phyloP scores from a whole-genome alignment of 495 filamentous ascomycete genomes.

The Penicillium diatomitis region DNA sequence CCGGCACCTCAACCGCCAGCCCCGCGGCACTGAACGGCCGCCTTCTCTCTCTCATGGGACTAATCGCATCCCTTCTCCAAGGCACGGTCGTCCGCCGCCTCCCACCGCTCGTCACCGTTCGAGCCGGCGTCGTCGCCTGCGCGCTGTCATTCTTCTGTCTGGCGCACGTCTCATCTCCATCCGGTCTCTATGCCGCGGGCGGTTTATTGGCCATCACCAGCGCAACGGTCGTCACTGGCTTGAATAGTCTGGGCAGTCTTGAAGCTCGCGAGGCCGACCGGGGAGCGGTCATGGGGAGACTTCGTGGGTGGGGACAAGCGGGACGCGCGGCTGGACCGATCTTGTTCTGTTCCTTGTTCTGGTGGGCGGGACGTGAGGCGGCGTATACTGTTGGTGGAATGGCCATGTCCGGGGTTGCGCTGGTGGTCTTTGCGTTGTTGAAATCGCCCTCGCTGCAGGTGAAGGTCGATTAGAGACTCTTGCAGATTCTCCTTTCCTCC shows the following conservation, averaged over 20 bases:
- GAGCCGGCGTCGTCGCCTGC: conserved; percentile 69
- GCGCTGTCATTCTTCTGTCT: conserved; percentile 73
- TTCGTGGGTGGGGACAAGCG: conserved; percentile 79
- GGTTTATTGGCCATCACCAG: conserved; percentile 77
- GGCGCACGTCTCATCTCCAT: conserved; percentile 52
- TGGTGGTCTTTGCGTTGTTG: conserved; percentile 61
- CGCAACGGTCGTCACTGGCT: conserved; percentile 86
- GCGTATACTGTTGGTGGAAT: conserved; percentile 74
- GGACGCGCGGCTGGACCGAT: conserved; percentile 81
- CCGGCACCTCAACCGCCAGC: conserved; percentile 34
- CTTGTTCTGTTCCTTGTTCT: conserved; percentile 92
- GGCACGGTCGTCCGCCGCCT: conserved; percentile 74
- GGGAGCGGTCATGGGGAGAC: conserved; percentile 74
- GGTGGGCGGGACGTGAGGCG: conserved; percentile 88
- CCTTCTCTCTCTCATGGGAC: conserved; percentile 86
- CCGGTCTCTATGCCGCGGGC: conserved; percentile 69
- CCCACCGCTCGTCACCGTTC: conserved; percentile 67
- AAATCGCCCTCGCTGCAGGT: conserved; percentile 28
- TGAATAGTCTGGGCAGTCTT: conserved; percentile 86
- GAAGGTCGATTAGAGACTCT: conserved; percentile 5
- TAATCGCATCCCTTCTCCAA: conserved; percentile 86
- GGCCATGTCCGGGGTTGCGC: conserved; percentile 66
- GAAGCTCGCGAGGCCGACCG: conserved; percentile 73
- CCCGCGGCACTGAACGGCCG: conserved; percentile 69
- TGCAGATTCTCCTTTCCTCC: too few relatives aligned